Percentiles rank a stretch among this genome's conserved stretches.
These are phyloP conservation scores for Botrytis squamosa DNA, from an alignment of 2,329 filamentous ascomycete genomes.

Conservation along the genomic window DNA sequence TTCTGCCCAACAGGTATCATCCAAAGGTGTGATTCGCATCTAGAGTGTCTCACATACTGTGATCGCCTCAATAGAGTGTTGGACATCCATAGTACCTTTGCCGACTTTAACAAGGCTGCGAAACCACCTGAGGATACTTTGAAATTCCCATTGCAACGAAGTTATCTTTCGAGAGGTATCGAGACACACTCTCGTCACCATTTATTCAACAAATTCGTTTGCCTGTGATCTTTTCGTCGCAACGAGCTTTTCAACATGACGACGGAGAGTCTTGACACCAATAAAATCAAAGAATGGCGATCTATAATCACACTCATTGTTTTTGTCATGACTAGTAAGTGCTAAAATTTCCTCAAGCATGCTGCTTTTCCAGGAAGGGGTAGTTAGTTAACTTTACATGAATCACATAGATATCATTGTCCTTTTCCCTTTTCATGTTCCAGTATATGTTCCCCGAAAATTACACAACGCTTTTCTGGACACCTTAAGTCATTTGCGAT, in stretches of 20 bases:
- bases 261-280: constrained; percentile 45
- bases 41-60: neutral
- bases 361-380: neutral
- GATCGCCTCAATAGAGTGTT: constrained; percentile 6
- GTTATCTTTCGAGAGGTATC: neutral
- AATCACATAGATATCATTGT: constrained; percentile 59
- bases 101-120: neutral
- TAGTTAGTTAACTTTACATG: constrained; percentile 21
- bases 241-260: neutral
- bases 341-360: neutral
- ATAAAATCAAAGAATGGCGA: constrained; percentile 61
- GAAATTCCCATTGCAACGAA: neutral
- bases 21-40: neutral
- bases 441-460: constrained; percentile 56
- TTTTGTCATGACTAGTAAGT: constrained; percentile 69
- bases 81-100: neutral
- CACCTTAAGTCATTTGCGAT: constrained; percentile 47
- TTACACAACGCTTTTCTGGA: constrained; percentile 49
- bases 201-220: neutral
- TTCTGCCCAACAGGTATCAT: neutral
- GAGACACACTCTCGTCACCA: neutral
- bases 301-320: constrained; percentile 69
- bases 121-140: neutral
- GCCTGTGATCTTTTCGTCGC: neutral
- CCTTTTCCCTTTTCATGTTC: constrained; percentile 66